Evolutionary conservation across 2,329 filamentous ascomycete species (phyloP).

Genomic region (Pseudocercospora crystallina): DNA sequence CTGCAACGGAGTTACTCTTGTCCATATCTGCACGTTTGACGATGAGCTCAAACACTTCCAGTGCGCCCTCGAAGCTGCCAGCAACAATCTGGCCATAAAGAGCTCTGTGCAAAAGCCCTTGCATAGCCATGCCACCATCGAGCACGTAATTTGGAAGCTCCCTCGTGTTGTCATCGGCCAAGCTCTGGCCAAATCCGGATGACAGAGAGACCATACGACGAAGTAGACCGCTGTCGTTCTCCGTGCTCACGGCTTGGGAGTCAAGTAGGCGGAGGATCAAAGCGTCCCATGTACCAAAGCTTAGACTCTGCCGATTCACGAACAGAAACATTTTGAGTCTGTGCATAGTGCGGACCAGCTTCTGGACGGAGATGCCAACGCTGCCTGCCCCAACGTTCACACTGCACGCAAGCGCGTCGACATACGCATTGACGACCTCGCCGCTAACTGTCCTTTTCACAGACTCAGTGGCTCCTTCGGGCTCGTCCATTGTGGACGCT

Average conservation of each 20-base stretch:
- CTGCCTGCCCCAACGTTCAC: constrained; percentile 46
- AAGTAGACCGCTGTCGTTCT: constrained; percentile 46
- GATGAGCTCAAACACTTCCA: constrained; percentile 39
- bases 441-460: constrained; percentile 54
- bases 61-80: constrained; percentile 41
- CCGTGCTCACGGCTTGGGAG: constrained; percentile 46
- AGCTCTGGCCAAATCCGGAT: constrained; percentile 43
- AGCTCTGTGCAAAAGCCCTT: constrained; percentile 45
- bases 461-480: constrained; percentile 10
- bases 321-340: constrained; percentile 14
- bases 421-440: constrained; percentile 57
- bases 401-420: constrained; percentile 52
- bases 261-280: constrained; percentile 54
- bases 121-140: constrained; percentile 44
- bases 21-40: constrained; percentile 45
- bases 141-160: constrained; percentile 42
- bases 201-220: constrained; percentile 39
- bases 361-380: constrained; percentile 38
- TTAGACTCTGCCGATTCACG: constrained; percentile 38
- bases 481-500: constrained; percentile 21
- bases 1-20: constrained; percentile 42
- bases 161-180: constrained; percentile 37
- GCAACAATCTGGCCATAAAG: constrained; percentile 41
- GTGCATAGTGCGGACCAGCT: constrained; percentile 37
- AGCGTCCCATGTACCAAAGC: constrained; percentile 45